Evolutionary conservation across 176 grass and related monocot species (phyloP), one percentile per base, ranked within the genome.

Genomic region (Thinopyrum elongatum): DNA sequence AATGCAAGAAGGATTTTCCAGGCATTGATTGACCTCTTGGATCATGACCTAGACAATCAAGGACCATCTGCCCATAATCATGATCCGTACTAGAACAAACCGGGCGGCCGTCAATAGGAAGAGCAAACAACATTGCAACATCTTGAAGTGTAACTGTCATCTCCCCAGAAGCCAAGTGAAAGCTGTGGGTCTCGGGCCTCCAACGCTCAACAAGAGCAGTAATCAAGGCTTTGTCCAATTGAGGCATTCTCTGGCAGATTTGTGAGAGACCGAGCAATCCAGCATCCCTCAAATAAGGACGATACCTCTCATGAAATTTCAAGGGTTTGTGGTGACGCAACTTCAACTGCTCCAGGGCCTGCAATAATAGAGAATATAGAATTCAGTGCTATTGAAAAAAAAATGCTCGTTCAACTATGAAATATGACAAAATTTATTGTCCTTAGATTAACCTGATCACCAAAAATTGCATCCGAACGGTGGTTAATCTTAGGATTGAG

Each of bases 141-240:
- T 91, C 89, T 80, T 91, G 85, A 80, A 91, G 89, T 33, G 89
- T 91, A 76, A 91, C 76, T 25, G 89, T 84, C 46, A 91, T 91
- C 69, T 91, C 89, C 68, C 89, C 89, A 25, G 85, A 91, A 58
- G 89, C 81, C 75, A 91, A 69, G 38, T 91, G 89, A 76, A 91
- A 91, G 60, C 85, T 91, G 79, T 91, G 89, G 71, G 89, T 91
- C 70, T 91, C 89, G 80, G 89, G 89, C 62, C 89, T 91, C 89
- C 89, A 91, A 29, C 89, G 85, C 81, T 91, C 89, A 80, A 91
- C 89, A 84, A 91, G 89, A 19, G 89, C 89, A 87, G 89, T 91
- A 76, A 91, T 87, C 85, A 91, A 84, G 28, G 81, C 89, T 84
- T 91, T 91, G 81, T 91, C 89, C 70, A 91, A 75, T 62, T 87